Conservation (phyloP, 495 filamentous ascomycete species). For the Penicillium fimorum region DNA sequence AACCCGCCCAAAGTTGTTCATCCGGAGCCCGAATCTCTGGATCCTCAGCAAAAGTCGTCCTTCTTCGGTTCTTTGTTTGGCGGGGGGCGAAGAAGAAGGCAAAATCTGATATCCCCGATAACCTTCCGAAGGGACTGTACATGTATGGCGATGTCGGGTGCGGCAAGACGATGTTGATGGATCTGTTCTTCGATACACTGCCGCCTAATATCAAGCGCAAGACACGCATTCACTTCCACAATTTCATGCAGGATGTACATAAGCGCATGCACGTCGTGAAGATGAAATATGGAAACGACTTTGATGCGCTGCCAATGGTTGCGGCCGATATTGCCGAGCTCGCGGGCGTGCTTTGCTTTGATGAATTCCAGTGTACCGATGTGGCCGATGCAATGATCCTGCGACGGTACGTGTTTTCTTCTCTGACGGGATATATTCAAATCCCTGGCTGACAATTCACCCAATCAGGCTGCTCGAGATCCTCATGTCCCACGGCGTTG, state of each 20-base stretch:
- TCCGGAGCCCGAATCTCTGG: conserved; percentile 71
- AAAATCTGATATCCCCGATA: conserved; percentile 56
- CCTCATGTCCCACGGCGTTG: conserved; percentile 94
- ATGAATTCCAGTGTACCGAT: conserved; percentile 99
- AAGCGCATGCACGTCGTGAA: conserved; percentile 86
- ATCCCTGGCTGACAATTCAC: not conserved
- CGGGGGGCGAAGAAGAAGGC: conserved; percentile 36
- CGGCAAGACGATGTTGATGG: conserved; percentile 99
- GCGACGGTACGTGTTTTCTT: conserved; percentile 53
- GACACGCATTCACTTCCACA: conserved; percentile 97
- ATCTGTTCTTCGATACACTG: conserved; percentile 94
- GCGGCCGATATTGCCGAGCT: conserved; percentile 87
- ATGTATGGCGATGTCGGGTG: conserved; percentile 97
- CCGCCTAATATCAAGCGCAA: conserved; percentile 77
- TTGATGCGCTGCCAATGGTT: conserved; percentile 89
- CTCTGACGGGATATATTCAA: not conserved
- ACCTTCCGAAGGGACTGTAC: conserved; percentile 85
- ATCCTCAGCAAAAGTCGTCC: conserved; percentile 56
- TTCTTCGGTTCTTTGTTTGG: conserved; percentile 73
- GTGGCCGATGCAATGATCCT: conserved; percentile 99
- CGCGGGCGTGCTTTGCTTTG: conserved; percentile 88
- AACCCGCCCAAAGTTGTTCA: conserved; percentile 68
- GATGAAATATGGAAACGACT: conserved; percentile 81
- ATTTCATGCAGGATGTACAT: conserved; percentile 99
- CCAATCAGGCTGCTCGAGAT: conserved; percentile 69